Conservation (phyloP, 305 asterid species). For the Euphrasia arctica region DNA sequence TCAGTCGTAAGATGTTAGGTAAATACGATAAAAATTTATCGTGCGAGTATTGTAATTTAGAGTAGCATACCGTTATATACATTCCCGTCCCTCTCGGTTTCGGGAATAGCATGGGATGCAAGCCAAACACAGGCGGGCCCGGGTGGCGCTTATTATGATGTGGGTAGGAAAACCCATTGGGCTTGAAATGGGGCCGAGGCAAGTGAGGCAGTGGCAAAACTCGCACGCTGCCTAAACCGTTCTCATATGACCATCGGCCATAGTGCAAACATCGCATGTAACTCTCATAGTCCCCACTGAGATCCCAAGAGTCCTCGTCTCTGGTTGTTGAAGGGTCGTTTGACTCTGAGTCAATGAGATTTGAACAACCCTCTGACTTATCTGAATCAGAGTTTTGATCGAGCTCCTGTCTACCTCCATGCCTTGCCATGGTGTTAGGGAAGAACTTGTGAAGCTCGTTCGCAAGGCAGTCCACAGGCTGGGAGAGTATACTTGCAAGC, state of each 20-base stretch:
- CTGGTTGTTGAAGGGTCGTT: neutral
- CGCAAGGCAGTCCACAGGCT: slow-evolving; percentile 44
- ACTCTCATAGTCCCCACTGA: slow-evolving; percentile 53
- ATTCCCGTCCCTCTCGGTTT: slow-evolving; percentile 86
- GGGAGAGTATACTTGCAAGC: slow-evolving; percentile 55
- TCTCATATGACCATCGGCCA: slow-evolving; percentile 42
- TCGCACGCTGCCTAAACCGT: slow-evolving; percentile 31
- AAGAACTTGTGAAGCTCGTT: slow-evolving; percentile 63
- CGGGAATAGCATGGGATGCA: slow-evolving; percentile 39
- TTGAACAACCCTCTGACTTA: slow-evolving; percentile 19
- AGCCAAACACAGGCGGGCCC: slow-evolving; percentile 29
- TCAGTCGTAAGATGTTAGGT: neutral
- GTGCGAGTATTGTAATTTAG: no score
- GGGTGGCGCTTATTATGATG: slow-evolving; percentile 37
- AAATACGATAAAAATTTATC: neutral
- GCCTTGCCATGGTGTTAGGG: slow-evolving; percentile 64
- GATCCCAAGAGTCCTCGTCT: slow-evolving; percentile 32
- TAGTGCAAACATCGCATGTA: slow-evolving; percentile 38
- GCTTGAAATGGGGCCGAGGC: slow-evolving; percentile 32
- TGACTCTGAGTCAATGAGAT: neutral
- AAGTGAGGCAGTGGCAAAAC: slow-evolving; percentile 37
- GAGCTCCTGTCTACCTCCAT: slow-evolving; percentile 58
- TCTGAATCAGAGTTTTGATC: slow-evolving; percentile 34
- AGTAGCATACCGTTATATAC: slow-evolving; percentile 59
- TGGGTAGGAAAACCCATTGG: slow-evolving; percentile 42